phyloP scores from a whole-genome alignment of 2,329 filamentous ascomycete species.

The Passalora sequoiae region DNA sequence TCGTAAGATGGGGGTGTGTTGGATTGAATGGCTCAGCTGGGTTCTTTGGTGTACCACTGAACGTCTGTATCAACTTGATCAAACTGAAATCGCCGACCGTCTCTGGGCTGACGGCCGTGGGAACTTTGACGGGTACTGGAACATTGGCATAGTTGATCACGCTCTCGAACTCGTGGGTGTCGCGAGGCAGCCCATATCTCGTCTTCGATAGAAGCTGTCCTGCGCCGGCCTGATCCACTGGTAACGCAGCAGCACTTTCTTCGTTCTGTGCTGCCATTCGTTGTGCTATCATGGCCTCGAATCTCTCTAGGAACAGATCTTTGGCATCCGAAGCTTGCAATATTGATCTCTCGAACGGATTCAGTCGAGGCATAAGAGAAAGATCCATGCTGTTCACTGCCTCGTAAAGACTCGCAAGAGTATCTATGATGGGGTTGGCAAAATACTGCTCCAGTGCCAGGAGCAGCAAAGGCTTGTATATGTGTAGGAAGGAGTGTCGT shows the following conservation, averaged over 20 bases:
- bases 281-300: conserved; percentile 87
- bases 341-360: conserved; percentile 75
- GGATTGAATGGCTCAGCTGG: conserved; percentile 72
- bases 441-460: conserved; percentile 96
- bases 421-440: conserved; percentile 81
- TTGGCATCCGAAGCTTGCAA: conserved; percentile 88
- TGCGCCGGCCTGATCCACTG: conserved; percentile 23
- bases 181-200: conserved; percentile 73
- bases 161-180: conserved; percentile 97
- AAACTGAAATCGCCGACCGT: conserved; percentile 96
- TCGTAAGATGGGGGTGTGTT: conserved; percentile 87
- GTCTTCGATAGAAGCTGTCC: conserved; percentile 46
- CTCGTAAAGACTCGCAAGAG: conserved; percentile 79
- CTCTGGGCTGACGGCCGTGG: conserved; percentile 87
- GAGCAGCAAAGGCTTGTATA: conserved; percentile 92
- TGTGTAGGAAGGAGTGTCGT: conserved; percentile 92
- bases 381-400: conserved; percentile 96
- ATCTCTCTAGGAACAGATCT: conserved; percentile 96
- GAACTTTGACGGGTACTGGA: conserved; percentile 93
- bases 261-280: conserved; percentile 63
- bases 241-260: conserved; percentile 8
- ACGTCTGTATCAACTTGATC: conserved; percentile 94
- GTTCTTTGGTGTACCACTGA: conserved; percentile 76
- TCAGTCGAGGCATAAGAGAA: conserved; percentile 83
- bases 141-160: conserved; percentile 94